Conservation (phyloP, 2,329 filamentous ascomycete species). For the Bipolaris zeicola region DNA sequence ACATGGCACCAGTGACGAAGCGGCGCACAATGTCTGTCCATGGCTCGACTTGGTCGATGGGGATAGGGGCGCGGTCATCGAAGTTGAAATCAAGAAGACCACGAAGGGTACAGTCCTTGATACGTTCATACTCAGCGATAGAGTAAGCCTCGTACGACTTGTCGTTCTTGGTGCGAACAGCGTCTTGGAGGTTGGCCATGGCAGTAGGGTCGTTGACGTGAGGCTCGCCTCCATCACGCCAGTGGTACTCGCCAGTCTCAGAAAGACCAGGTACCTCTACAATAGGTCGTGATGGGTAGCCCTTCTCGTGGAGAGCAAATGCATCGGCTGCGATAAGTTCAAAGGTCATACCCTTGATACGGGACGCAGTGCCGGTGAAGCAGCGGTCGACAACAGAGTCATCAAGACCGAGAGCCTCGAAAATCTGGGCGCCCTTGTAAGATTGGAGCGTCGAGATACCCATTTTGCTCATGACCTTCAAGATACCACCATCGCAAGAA, state of each 20-base stretch:
- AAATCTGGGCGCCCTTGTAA: conserved; percentile 98
- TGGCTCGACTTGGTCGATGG: conserved; percentile 95
- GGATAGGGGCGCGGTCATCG: conserved; percentile 80
- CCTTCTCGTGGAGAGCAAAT: conserved; percentile 92
- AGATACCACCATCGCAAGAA: conserved; percentile 91
- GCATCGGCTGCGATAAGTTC: conserved; percentile 92
- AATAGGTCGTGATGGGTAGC: conserved; percentile 81
- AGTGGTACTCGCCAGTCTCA: conserved; percentile 97
- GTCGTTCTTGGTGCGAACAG: conserved; percentile 95
- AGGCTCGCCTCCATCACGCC: conserved; percentile 93
- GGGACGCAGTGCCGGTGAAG: conserved; percentile 91
- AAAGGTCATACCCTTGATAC: conserved; percentile 93
- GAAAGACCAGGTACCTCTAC: conserved; percentile 77
- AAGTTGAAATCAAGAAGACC: conserved; percentile 97
- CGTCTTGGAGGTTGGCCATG: conserved; percentile 96
- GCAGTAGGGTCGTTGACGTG: conserved; percentile 94
- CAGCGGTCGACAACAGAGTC: conserved; percentile 91
- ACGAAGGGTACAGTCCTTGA: conserved; percentile 93
- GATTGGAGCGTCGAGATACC: conserved; percentile 95
- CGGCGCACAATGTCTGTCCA: conserved; percentile 98
- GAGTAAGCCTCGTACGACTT: conserved; percentile 98
- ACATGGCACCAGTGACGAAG: conserved; percentile 98
- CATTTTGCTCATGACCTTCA: conserved; percentile 99
- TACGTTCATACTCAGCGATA: conserved; percentile 89
- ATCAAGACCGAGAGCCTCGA: conserved; percentile 92